phyloP scores from a whole-genome alignment of 2,329 filamentous ascomycete genomes.

The Alternaria solani region DNA sequence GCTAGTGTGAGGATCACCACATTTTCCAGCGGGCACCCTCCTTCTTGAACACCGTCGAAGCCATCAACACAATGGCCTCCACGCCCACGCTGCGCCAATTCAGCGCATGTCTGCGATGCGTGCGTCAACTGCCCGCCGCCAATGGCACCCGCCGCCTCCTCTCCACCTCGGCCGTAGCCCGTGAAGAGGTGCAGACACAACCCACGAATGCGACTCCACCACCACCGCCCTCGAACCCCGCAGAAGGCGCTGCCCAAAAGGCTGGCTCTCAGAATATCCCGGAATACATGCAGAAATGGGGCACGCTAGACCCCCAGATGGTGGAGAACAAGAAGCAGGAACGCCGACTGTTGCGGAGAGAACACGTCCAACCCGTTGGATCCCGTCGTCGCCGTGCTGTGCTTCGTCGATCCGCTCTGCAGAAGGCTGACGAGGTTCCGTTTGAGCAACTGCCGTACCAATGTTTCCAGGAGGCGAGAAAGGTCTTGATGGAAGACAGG shows the following conservation, averaged over 20 bases:
- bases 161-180: constrained; percentile 55
- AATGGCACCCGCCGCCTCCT: constrained; percentile 55
- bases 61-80: constrained; percentile 44
- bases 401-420: constrained; percentile 49
- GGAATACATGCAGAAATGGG: constrained; percentile 50
- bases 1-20: constrained; percentile 22
- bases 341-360: constrained; percentile 71
- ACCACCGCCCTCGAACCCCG: constrained; percentile 25
- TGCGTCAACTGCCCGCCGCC: constrained; percentile 42
- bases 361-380: constrained; percentile 74
- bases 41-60: constrained; percentile 7
- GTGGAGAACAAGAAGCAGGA: constrained; percentile 62
- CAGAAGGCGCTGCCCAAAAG: constrained; percentile 21
- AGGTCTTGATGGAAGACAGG: constrained; percentile 80
- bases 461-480: constrained; percentile 95
- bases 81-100: constrained; percentile 46
- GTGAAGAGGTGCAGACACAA: constrained; percentile 55
- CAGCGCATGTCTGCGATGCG: constrained; percentile 46
- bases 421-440: constrained; percentile 71
- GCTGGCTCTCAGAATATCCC: constrained; percentile 24
- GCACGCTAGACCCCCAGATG: constrained; percentile 42
- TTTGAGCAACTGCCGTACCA: constrained; percentile 97
- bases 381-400: constrained; percentile 78
- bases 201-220: constrained; percentile 29
- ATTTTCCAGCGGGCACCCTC: constrained; percentile 27